Evolutionary conservation across 108 stramenopile species (phyloP).

Genomic region (Mediolabrus comicus): DNA sequence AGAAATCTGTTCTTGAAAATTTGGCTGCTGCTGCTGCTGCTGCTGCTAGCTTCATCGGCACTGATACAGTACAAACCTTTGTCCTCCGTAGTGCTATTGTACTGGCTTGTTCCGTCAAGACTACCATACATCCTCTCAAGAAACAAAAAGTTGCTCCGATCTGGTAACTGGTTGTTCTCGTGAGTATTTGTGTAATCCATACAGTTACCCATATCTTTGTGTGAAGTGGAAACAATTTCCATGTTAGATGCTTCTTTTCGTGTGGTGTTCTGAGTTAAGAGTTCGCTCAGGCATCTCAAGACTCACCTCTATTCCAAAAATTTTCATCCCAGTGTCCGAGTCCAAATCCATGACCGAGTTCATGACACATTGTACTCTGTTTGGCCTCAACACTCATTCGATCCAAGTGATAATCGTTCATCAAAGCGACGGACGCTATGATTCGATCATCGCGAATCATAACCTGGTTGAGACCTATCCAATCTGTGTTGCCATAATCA

Average conservation of each 20-base stretch:
- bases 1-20: background rate
- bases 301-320: slow-evolving; percentile 24
- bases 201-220: slow-evolving; percentile 31
- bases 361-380: slow-evolving; percentile 54
- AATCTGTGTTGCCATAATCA: slow-evolving; percentile 34
- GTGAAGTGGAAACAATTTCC: background rate
- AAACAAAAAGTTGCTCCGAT: slow-evolving; percentile 13
- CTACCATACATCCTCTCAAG: slow-evolving; percentile 33
- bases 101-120: slow-evolving; percentile 7
- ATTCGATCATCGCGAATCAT: slow-evolving; percentile 16
- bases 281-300: background rate
- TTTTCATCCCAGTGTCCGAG: slow-evolving; percentile 55
- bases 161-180: slow-evolving; percentile 25
- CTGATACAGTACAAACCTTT: slow-evolving; percentile 17
- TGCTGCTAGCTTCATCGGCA: background rate
- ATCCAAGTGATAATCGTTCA: slow-evolving; percentile 49
- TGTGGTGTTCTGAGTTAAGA: background rate
- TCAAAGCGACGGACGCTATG: slow-evolving; percentile 23
- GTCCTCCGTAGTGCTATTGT: slow-evolving; percentile 1
- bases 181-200: slow-evolving; percentile 37
- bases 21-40: background rate
- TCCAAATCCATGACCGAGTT: slow-evolving; percentile 55
- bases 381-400: slow-evolving; percentile 10
- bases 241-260: background rate
- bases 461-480: slow-evolving; percentile 26